Evolutionary conservation across 2,329 filamentous ascomycete genomes (phyloP).

Genomic region (Phoma sp.): DNA sequence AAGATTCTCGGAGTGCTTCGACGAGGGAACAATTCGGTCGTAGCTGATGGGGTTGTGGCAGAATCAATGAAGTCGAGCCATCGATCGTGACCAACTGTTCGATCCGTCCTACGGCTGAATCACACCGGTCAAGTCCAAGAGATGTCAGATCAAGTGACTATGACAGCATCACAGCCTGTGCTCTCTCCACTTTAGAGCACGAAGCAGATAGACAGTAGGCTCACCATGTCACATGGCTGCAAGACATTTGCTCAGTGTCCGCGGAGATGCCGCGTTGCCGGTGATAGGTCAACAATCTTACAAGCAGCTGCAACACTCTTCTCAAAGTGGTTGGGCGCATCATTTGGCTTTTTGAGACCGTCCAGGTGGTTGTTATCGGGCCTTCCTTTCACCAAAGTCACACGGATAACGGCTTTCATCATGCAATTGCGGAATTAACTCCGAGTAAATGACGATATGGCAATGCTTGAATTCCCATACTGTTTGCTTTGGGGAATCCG

Average conservation of each 20-base stretch:
- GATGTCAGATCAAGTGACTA: background rate
- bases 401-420: constrained; percentile 11
- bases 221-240: constrained; percentile 8
- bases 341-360: constrained; percentile 6
- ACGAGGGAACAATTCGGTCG: too few species aligned
- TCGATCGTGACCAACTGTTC: background rate
- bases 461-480: background rate
- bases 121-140: background rate
- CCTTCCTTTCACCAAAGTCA: constrained; percentile 1
- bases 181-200: background rate
- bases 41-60: background rate
- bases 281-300: background rate
- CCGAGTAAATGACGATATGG: constrained; percentile 2
- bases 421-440: constrained; percentile 4
- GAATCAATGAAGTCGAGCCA: background rate
- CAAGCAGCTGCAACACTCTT: too few species aligned
- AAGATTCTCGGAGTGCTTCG: background rate
- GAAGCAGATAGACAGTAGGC: constrained; percentile 1
- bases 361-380: constrained; percentile 7
- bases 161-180: constrained; percentile 3
- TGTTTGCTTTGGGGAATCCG: background rate
- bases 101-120: background rate
- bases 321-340: constrained; percentile 7
- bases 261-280: background rate
- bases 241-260: background rate